Conservation (phyloP, 768 basidiomycete genomes). For the Phaffia tasmanica region DNA sequence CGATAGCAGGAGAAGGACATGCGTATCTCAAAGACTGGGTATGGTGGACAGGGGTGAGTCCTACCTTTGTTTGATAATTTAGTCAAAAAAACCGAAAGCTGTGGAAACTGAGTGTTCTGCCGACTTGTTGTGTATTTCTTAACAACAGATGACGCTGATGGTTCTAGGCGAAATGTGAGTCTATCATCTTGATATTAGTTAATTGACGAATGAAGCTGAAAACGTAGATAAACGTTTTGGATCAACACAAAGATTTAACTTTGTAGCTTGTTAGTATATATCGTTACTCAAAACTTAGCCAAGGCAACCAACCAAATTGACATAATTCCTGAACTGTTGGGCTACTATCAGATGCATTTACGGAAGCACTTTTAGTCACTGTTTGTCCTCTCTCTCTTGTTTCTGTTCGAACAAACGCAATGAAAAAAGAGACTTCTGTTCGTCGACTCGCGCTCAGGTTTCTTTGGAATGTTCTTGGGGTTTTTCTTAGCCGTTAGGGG, state of each 20-base stretch:
- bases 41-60: conserved; percentile 41
- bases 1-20: conserved; percentile 66
- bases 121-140: conserved; percentile 18
- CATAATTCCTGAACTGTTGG: conserved; percentile 30
- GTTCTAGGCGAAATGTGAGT: conserved; percentile 44
- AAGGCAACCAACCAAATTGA: not conserved
- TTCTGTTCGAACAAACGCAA: not conserved
- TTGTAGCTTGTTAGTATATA: conserved; percentile 34
- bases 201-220: not conserved
- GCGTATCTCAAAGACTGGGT: conserved; percentile 75
- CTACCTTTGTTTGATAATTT: conserved; percentile 33
- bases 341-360: conserved; percentile 67
- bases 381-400: conserved; percentile 38
- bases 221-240: not conserved
- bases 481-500: conserved; percentile 58
- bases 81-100: conserved; percentile 11
- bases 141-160: conserved; percentile 64
- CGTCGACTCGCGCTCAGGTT: conserved; percentile 34
- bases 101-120: conserved; percentile 3
- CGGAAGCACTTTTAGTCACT: conserved; percentile 74
- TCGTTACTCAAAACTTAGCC: not conserved
- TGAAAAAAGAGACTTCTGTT: not conserved
- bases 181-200: not conserved
- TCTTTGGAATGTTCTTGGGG: conserved; percentile 16
- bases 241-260: conserved; percentile 50